These are phyloP conservation scores for Ogataea henricii DNA, from an alignment of 805 yeast genomes.

Conservation along the genomic window DNA sequence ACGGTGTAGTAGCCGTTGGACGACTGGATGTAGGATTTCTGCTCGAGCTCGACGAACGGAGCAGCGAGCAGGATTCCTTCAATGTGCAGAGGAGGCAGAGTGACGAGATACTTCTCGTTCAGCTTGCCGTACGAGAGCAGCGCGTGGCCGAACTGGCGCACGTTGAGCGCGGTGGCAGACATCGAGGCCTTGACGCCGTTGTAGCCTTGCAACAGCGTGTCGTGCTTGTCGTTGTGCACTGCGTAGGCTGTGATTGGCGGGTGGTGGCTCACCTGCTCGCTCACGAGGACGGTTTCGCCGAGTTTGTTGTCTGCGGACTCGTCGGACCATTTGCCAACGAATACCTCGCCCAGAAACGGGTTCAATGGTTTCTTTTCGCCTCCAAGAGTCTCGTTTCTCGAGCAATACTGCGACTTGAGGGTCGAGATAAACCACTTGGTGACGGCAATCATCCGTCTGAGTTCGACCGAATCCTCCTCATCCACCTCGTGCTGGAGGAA, in stretches of 20 bases:
- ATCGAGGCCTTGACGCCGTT: constrained; percentile 86
- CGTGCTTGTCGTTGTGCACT: constrained; percentile 69
- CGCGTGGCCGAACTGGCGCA: constrained; percentile 93
- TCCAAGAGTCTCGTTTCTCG: constrained; percentile 90
- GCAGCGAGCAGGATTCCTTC: constrained; percentile 90
- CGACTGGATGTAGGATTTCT: constrained; percentile 79
- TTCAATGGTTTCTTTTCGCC: constrained; percentile 95
- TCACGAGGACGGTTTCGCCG: constrained; percentile 76
- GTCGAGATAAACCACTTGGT: constrained; percentile 91
- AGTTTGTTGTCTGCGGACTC: constrained; percentile 45
- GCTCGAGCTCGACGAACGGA: constrained; percentile 94
- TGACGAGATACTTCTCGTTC: constrained; percentile 70
- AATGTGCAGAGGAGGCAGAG: constrained; percentile 93
- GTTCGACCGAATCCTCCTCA: constrained; percentile 50
- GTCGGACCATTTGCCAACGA: constrained; percentile 85
- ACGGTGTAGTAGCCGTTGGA: constrained; percentile 74
- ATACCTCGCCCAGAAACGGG: constrained; percentile 94
- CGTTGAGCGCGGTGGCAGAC: constrained; percentile 72
- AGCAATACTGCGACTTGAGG: constrained; percentile 88
- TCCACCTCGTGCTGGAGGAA: constrained; percentile 42
- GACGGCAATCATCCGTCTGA: constrained; percentile 76
- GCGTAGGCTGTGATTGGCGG: constrained; percentile 97
- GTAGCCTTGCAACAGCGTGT: constrained; percentile 79
- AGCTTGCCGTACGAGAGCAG: constrained; percentile 62
- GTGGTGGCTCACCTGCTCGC: constrained; percentile 96